Evolutionary conservation across 2,329 filamentous ascomycete genomes (phyloP), one percentile per base, ranked within the genome.

Genomic region (Xylaria sp.): DNA sequence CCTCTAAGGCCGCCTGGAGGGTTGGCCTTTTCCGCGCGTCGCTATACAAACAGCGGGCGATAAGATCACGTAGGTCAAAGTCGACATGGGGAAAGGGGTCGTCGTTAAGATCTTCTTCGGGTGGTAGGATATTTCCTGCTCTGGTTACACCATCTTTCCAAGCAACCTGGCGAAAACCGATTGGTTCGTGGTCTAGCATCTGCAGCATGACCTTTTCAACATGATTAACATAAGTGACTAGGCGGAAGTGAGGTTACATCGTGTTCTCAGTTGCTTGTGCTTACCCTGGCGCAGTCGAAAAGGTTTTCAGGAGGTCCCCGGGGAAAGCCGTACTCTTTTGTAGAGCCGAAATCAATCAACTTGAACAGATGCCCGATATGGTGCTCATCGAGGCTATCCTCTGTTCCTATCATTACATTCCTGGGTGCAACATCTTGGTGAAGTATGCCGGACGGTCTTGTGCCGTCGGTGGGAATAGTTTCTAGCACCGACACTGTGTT

Each of bases 261-360:
- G 28, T n/a, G 23, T 41, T 52, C 32, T 45, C 3, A 10, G 15
- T 30, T 20, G 20, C 18, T 18, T 53, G 1, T 62, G 53, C 52
- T 46, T 53, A 61, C 61, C 4, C 7, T 7, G 9, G 45, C 53
- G n/a, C 36, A 15, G 12, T 50, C 39, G 32, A 7, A 46, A 10
- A 65, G n/a, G 18, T 65, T 65, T 5, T 39, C 30, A 13, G 30
- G 46, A 7, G 25, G 8, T 6, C 32, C 28, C 15, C n/a, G 3
- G 8, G 32, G 13, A 30, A 2, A 9, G 7, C 6, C n/a, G 20
- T 36, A 34, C n/a, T 52, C n/a, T 25, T 1, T 13, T 34, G 59
- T 18, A 5, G 3, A 2, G 25, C 66, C 66, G 32, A 69, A 66
- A 20, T 69, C 66, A 39, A 69, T 69, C 39, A 69, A 3, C 20